Conservation (phyloP, 176 grass and related monocot genomes). For the Carex scoparia region DNA sequence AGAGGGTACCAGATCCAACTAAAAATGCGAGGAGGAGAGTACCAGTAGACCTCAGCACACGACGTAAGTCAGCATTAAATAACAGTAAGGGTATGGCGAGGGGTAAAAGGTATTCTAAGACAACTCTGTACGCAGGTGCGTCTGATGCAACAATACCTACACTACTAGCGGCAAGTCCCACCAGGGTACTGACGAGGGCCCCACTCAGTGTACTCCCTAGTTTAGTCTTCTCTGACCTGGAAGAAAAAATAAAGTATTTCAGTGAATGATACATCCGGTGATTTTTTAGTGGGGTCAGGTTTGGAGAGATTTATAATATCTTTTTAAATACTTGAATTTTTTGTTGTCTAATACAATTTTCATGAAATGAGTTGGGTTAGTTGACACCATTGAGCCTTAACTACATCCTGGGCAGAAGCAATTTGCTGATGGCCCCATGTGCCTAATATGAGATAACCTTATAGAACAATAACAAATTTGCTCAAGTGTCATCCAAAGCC, state of each 20-base stretch:
- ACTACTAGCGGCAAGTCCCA: slow-evolving; percentile 67
- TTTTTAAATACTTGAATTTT: no score
- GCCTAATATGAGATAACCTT: neutral
- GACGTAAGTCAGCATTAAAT: slow-evolving; percentile 58
- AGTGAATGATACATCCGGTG: neutral
- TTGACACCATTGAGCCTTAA: neutral
- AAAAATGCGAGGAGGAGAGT: slow-evolving; percentile 55
- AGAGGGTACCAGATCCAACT: slow-evolving; percentile 49
- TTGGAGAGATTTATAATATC: neutral
- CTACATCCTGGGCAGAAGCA: neutral
- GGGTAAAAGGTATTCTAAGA: slow-evolving; percentile 60
- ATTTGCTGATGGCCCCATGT: neutral
- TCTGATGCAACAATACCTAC: slow-evolving; percentile 50
- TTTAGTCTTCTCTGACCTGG: slow-evolving; percentile 38
- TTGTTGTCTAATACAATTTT: neutral
- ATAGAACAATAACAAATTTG: neutral
- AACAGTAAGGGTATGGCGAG: slow-evolving; percentile 63
- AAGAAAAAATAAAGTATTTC: neutral
- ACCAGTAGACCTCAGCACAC: slow-evolving; percentile 50
- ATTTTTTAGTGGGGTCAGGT: neutral
- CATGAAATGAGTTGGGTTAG: neutral
- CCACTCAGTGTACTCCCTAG: slow-evolving; percentile 59
- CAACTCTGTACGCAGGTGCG: slow-evolving; percentile 47
- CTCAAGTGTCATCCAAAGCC: neutral
- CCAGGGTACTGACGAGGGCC: slow-evolving; percentile 52